Evolutionary conservation across 768 basidiomycete genomes (phyloP).

Genomic region (Tricholoma matsutake): DNA sequence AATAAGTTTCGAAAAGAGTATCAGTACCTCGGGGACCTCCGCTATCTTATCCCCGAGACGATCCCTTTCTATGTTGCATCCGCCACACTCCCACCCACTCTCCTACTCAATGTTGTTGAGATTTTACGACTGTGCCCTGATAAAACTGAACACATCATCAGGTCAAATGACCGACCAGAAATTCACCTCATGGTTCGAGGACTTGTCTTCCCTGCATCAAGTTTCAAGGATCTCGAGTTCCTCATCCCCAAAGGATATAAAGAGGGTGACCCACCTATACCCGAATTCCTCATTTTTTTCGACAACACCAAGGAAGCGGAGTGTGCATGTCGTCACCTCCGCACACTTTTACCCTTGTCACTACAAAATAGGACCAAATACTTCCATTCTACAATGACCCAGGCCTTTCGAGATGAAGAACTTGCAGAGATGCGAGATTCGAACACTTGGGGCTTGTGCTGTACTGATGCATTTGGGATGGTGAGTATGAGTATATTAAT

Average conservation of each 20-base stretch:
- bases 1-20: too few relatives aligned
- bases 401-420: conserved; percentile 13
- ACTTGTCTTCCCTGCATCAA: conserved; percentile 5
- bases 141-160: too few relatives aligned
- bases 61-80: too few relatives aligned
- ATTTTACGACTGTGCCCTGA: conserved; percentile 25
- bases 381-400: conserved; percentile 6
- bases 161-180: conserved; percentile 3
- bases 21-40: too few relatives aligned
- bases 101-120: conserved; percentile 11
- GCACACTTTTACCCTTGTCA: conserved; percentile 11
- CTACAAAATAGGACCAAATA: background rate
- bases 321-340: conserved; percentile 3
- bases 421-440: conserved; percentile 11
- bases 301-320: conserved; percentile 6
- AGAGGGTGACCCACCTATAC: conserved; percentile 5
- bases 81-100: conserved; percentile 2
- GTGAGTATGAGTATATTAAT: too few relatives aligned
- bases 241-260: background rate
- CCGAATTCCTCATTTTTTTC: conserved; percentile 11
- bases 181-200: conserved; percentile 6
- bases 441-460: conserved; percentile 20
- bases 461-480: conserved; percentile 31
- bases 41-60: too few relatives aligned
- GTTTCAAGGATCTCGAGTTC: too few relatives aligned